Evolutionary conservation across 108 stramenopile genomes (phyloP), one percentile per base, ranked within the genome.

Genomic region (Hondaea fermentalgiana): DNA sequence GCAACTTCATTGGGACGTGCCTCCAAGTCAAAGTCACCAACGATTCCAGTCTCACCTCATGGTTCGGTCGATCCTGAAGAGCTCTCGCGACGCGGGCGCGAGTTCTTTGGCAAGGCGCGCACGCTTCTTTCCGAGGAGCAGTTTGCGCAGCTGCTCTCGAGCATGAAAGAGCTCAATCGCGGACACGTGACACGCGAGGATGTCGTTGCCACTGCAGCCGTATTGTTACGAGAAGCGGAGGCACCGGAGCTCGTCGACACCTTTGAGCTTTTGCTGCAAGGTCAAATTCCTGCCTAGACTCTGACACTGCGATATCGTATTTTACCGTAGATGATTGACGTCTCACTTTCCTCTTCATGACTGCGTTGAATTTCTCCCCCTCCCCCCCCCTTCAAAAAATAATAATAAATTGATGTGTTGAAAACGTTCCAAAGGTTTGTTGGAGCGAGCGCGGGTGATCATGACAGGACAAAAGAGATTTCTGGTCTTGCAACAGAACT

Each of bases 91-190:
- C 42, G 64, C 42, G 64, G 64, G 3, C 45, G 76, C 19, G 51
- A 47, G 10, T 83, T 83, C 51, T 83, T 83, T 35, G 23, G 17
- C 25, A 53, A 83, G 49, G 51, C 76, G 76, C 45, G 76, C 3
- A 12, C 45, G 16, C n/a, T 83, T 6, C 51, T 83, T 6, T 21
- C 76, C n/a, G 51, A 53, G 49, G 10, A 47, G 49, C 45, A 83
- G 51, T 83, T 83, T 83, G 76, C 45, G n/a, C 76, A 83, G 28
- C 49, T 83, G 76, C 51, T 83, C n/a, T 21, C 45, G 3, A 53
- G 51, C 76, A 83, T 83, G 76, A 83, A 83, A 35, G 76, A 83
- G 45, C 76, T 83, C 16, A 83, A 83, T 83, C 45, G 51, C 51
- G 76, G 76, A 0, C 6, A 47, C 19, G 25, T 23, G 10, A 1